These are phyloP conservation scores for Nannizzia gypsea DNA, from an alignment of 2,329 filamentous ascomycete species.

Conservation along the genomic window DNA sequence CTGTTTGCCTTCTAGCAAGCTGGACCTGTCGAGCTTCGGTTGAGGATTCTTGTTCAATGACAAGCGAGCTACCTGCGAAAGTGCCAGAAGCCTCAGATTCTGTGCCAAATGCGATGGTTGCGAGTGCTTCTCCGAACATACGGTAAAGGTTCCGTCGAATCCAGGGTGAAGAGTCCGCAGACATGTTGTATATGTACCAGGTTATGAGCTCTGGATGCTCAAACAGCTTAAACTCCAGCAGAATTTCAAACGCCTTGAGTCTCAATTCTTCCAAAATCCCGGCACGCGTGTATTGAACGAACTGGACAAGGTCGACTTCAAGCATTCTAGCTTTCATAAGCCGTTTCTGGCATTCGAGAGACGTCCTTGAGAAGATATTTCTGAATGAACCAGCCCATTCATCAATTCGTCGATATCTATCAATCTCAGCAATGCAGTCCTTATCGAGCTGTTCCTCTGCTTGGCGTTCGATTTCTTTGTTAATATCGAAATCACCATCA, in stretches of 20 bases:
- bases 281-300: constrained; percentile 49
- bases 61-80: constrained; percentile 33
- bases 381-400: constrained; percentile 57
- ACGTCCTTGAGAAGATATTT: constrained; percentile 51
- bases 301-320: constrained; percentile 43
- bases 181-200: constrained; percentile 47
- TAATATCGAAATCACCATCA: constrained; percentile 35
- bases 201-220: constrained; percentile 40
- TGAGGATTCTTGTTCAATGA: constrained; percentile 46
- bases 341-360: constrained; percentile 47
- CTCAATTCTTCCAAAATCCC: constrained; percentile 51
- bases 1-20: constrained; percentile 43
- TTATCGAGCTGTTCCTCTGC: constrained; percentile 45
- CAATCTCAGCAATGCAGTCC: constrained; percentile 49
- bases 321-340: constrained; percentile 44
- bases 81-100: constrained; percentile 24
- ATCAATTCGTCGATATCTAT: constrained; percentile 52
- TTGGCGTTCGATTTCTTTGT: constrained; percentile 38
- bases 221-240: constrained; percentile 46
- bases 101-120: constrained; percentile 48
- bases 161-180: constrained; percentile 46
- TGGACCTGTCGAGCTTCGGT: constrained; percentile 43
- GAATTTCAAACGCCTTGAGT: constrained; percentile 46
- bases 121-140: constrained; percentile 45
- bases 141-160: constrained; percentile 43